Evolutionary conservation across 2,329 filamentous ascomycete genomes (phyloP), one percentile per base, ranked within the genome.

Genomic region (Microcyclospora pomicola): DNA sequence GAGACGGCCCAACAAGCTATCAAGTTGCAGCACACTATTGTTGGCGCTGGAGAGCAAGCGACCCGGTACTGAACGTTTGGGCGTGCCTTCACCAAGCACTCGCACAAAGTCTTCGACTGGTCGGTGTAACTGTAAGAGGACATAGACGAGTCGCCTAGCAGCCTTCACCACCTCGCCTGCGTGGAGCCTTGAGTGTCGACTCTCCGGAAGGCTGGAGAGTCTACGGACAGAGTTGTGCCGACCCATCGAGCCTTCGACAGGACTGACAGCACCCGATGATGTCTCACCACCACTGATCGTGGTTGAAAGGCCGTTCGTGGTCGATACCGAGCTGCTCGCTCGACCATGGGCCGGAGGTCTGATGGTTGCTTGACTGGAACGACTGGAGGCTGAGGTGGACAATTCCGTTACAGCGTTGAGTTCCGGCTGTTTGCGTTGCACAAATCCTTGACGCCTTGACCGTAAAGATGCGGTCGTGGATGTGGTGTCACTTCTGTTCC

Each of bases 401-500:
- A 45, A 44, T 13, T 57, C 55, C n/a, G 38, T 46, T 11, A 53
- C 41, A 6, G 45, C 43, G 31, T 45, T 49, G 71, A 72, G 9
- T 65, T 67, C 43, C 12, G 41, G 43, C 13, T 46, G 48, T 50
- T 75, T 73, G 49, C 68, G 67, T 6, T 67, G 69, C 27, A 77
- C 66, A 35, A 76, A 68, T 15, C 73, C 75, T 67, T 77, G 75
- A 13, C 75, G 66, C 48, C 74, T 73, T 42, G 65, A 67, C 16
- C 72, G 69, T 24, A 64, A 56, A 53, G 65, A 63, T 55, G 70
- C 52, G 60, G 69, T 48, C 1, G 59, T 58, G 5, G 51, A 48
- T 5, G 73, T 65, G 15, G 73, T 72, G 54, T 78, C 75, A 43
- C 74, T 78, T 42, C 76, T 72, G 49, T 72, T 78, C 47, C 75